Conservation (phyloP, 495 filamentous ascomycete genomes). For the Penicillium lagena region DNA sequence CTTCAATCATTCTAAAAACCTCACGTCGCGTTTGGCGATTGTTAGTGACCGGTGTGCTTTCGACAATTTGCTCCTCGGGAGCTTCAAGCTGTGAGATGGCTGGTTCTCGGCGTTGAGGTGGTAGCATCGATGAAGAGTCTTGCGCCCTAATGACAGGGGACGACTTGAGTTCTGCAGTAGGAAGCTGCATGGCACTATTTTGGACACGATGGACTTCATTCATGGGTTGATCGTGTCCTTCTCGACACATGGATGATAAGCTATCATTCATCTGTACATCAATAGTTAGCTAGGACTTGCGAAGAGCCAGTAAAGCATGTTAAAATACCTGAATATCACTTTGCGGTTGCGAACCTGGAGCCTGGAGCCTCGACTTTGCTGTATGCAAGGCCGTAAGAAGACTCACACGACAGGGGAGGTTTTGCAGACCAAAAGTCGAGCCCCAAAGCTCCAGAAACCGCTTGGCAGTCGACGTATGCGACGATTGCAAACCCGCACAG, state of each 20-base stretch:
- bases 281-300: not conserved
- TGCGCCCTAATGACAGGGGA: slow-evolving; percentile 17
- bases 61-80: not conserved
- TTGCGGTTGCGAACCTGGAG: slow-evolving; percentile 21
- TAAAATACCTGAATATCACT: not conserved
- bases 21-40: slow-evolving; percentile 53
- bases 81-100: not conserved
- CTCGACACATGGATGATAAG: not conserved
- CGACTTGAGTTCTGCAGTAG: slow-evolving; percentile 12
- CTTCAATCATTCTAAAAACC: slow-evolving; percentile 63
- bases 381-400: slow-evolving; percentile 42
- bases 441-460: slow-evolving; percentile 55
- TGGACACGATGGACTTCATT: not conserved
- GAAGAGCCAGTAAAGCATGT: not conserved
- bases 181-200: slow-evolving; percentile 6
- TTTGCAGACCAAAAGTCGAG: slow-evolving; percentile 44
- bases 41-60: not conserved
- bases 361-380: slow-evolving; percentile 39
- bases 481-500: slow-evolving; percentile 49
- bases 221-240: not conserved
- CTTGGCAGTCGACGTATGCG: slow-evolving; percentile 46
- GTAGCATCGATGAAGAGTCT: slow-evolving; percentile 1
- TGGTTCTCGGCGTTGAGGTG: slow-evolving; percentile 10
- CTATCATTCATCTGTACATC: not conserved
- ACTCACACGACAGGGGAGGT: slow-evolving; percentile 39